phyloP scores from a whole-genome alignment of 257 asterid species.

The Schizonepeta tenuifolia region DNA sequence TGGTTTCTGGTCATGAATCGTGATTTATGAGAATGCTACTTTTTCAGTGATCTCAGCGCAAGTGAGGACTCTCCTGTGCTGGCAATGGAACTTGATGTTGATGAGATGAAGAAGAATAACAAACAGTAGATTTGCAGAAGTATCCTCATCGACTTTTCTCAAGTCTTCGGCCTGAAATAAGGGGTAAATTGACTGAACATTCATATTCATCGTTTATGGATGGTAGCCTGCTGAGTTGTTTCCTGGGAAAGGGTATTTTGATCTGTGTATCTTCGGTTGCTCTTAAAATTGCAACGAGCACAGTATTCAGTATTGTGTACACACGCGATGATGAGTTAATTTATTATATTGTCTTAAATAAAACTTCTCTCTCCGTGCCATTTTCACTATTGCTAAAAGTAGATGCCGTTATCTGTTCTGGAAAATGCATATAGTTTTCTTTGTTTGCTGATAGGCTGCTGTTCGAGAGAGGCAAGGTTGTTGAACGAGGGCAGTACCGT shows the following conservation, averaged over 20 bases:
- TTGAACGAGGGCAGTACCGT: not conserved
- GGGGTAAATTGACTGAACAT: not conserved
- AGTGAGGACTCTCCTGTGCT: conserved; percentile 61
- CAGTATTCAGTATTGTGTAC: not conserved
- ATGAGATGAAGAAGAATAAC: conserved; percentile 75
- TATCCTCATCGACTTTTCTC: conserved; percentile 31
- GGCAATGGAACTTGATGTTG: conserved; percentile 82
- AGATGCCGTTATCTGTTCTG: not conserved
- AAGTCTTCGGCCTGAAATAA: conserved; percentile 30
- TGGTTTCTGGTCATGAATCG: not conserved
- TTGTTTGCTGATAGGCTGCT: not conserved
- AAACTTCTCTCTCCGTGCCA: conserved; percentile 5
- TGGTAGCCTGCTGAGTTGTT: conserved; percentile 3
- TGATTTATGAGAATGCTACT: not conserved
- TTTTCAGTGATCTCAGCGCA: conserved; percentile 51
- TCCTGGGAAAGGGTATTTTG: not conserved
- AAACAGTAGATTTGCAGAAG: conserved; percentile 43
- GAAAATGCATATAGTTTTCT: not conserved
- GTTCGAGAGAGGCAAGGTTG: not conserved
- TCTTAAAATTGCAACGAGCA: not conserved
- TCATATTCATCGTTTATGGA: conserved; percentile 9
- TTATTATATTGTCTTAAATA: not conserved
- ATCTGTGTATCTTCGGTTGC: not conserved
- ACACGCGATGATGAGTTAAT: not conserved
- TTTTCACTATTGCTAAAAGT: not conserved